Evolutionary conservation across 208 protist species (phyloP), one percentile per base, ranked within the genome.

Genomic region (Crithidia thermophila): DNA sequence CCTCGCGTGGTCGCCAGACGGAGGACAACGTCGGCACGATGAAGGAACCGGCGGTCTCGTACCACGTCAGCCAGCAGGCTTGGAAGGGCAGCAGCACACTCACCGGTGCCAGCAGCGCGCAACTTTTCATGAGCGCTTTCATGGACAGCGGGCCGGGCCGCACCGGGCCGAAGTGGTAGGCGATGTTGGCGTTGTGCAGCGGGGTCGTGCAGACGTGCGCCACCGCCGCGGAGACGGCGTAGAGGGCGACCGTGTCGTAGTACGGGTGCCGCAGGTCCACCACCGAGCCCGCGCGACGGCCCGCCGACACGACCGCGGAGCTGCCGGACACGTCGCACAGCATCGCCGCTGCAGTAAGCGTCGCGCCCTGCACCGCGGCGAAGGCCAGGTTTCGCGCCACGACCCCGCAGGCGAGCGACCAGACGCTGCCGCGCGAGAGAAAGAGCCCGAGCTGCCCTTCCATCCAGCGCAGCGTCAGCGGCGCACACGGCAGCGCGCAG

Each of bases 221-320:
- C 20, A 77, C 63, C 1, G 68, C 57, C 11, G 81, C 71, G 11
- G 83, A 87, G 27, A 60, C 50, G 8, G 60, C 49, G 63, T 80
- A 77, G 33, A 81, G 64, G n/a, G 33, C 68, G 4, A 76, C 84
- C 0, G 87, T 60, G 40, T 76, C 61, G 67, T 95, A 95, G 69
- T 85, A 95, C 3, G 87, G 84, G 66, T 95, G 90, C 23, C 87
- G 80, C 23, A 60, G 61, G 36, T 95, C 87, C 11, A 88, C 85
- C 3, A 81, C n/a, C 0, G 27, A n/a, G n/a, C n/a, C 9, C 28
- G 69, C 18, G 70, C 45, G 56, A 33, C 57, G 45, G 10, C 57
- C 36, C 31, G 33, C n/a, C 3, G 56, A 36, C 47, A 73, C 37
- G 45, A 57, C 36, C 8, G 53, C 43, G 10, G 52, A 28, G 11